Conservation (phyloP, 1,284 basidiomycete genomes). For the Crepidotus sp. region DNA sequence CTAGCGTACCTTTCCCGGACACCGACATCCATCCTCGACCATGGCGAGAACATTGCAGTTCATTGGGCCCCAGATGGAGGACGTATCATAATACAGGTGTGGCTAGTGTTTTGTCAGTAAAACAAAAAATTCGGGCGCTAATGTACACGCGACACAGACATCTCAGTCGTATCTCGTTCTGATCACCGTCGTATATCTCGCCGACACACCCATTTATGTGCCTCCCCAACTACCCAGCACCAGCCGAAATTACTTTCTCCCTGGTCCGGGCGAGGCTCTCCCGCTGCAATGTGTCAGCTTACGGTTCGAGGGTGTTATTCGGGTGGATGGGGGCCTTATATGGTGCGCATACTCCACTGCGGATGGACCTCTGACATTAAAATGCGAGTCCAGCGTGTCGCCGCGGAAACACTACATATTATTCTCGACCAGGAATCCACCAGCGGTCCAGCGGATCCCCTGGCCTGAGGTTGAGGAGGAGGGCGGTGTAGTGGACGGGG, state of each 20-base stretch:
- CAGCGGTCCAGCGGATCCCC: slow-evolving; percentile 69
- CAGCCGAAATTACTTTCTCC: slow-evolving; percentile 58
- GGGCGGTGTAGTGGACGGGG: slow-evolving; percentile 27
- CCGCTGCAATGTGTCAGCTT: slow-evolving; percentile 57
- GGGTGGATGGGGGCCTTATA: slow-evolving; percentile 66
- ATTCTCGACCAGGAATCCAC: slow-evolving; percentile 64
- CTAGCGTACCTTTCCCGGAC: slow-evolving; percentile 71
- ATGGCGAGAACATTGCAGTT: slow-evolving; percentile 66
- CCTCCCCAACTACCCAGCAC: slow-evolving; percentile 42
- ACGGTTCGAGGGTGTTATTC: slow-evolving; percentile 75
- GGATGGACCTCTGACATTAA: not conserved
- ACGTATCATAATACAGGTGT: slow-evolving; percentile 70
- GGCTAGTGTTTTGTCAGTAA: slow-evolving; percentile 21
- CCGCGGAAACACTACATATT: slow-evolving; percentile 58
- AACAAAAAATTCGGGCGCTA: not conserved
- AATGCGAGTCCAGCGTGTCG: slow-evolving; percentile 45
- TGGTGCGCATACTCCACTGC: slow-evolving; percentile 33
- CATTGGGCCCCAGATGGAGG: slow-evolving; percentile 77
- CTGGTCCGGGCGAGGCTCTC: slow-evolving; percentile 72
- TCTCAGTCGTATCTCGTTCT: slow-evolving; percentile 71
- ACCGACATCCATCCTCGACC: slow-evolving; percentile 66
- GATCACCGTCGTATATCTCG: slow-evolving; percentile 56
- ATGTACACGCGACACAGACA: slow-evolving; percentile 40
- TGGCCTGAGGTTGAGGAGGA: slow-evolving; percentile 56
- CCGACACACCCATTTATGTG: slow-evolving; percentile 48